Evolutionary conservation across 2,329 filamentous ascomycete species (phyloP), one percentile per base, ranked within the genome.

Genomic region (Pseudovirgaria hyperparasitica): DNA sequence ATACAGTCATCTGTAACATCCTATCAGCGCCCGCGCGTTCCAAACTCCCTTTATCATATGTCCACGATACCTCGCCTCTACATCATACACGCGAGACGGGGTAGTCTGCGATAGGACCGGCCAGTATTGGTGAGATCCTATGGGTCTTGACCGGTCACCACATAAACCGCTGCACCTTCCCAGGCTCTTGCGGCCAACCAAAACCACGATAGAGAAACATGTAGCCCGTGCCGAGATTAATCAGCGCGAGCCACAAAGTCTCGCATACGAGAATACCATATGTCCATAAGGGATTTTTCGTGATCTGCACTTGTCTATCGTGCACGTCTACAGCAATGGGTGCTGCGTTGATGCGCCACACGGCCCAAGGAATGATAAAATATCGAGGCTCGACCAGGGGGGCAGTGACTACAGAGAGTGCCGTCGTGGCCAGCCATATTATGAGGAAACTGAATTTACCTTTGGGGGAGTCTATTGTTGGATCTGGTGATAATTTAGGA

Each of bases 381-480:
- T 98, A 98, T 9, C 90, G 72, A 9, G 90, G 90, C 52, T 98
- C 90, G 7, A 98, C 87, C 1, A 98, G 67, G 0, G 90, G 86
- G 0, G 90, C 86, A 1, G 84, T 90, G 29, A 93, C 59, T 9
- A 98, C 68, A 1, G 82, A 87, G 4, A 93, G 62, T 0, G 76
- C 47, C 0, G 85, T 85, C 0, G 86, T 69, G 4, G 74, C 56
- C 6, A 93, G 50, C 63, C 68, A 76, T 16, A 76, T 54, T 13
- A 75, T 45, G 9, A 71, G 53, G 39, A 74, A 76, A 41, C 51
- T 54, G 15, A 41, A 30, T 20, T 42, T 42, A 16, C 12, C 33
- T 22, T 26, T 30, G 25, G 36, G 9, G 18, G 33, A 23, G 22
- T 16, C 20, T 26, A 17, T 16, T 20, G 4, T 5, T n/a, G n/a